A percentile compares a stretch with the other conserved stretches of the same genome.
Evolutionary conservation across 768 basidiomycete genomes (phyloP).

Genomic region (Mycena filopes): DNA sequence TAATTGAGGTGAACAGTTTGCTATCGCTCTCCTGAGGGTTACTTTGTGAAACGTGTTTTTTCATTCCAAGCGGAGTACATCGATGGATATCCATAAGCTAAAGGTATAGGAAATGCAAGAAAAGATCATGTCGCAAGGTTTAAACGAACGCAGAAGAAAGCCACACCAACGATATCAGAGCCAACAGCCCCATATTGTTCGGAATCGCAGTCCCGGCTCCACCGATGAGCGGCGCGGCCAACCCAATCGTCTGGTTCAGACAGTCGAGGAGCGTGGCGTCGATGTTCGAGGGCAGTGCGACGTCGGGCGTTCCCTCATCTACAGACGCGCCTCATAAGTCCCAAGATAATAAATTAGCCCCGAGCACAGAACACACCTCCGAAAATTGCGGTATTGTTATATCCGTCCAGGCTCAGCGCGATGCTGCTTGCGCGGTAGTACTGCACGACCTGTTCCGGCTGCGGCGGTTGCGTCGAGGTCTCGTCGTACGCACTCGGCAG

Average conservation of each 20-base stretch:
- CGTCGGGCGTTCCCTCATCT: conserved; percentile 45
- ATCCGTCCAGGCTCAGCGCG: not conserved
- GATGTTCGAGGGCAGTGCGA: conserved; percentile 56
- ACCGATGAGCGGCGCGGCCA: conserved; percentile 39
- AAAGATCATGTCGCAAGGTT: not conserved
- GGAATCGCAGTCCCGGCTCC: conserved; percentile 7
- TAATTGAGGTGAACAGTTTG: too few relatives aligned
- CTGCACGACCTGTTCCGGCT: too few relatives aligned
- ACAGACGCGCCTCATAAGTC: conserved; percentile 11
- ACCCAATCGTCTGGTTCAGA: conserved; percentile 64
- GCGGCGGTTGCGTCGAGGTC: too few relatives aligned
- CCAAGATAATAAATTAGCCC: not conserved
- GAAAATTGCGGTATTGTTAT: conserved; percentile 18
- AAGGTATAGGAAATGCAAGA: too few relatives aligned
- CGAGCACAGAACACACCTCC: conserved; percentile 4
- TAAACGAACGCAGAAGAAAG: conserved; percentile 15
- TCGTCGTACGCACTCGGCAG: too few relatives aligned
- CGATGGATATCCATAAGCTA: too few relatives aligned
- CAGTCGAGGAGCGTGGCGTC: conserved; percentile 59
- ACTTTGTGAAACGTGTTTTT: too few relatives aligned
- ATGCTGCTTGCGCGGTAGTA: too few relatives aligned
- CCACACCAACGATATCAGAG: conserved; percentile 24
- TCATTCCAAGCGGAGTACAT: too few relatives aligned
- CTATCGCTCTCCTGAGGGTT: too few relatives aligned
- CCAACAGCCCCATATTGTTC: conserved; percentile 5